Evolutionary conservation across 306 rosid genomes (phyloP).

Genomic region (Herpetospermum pedunculosum): DNA sequence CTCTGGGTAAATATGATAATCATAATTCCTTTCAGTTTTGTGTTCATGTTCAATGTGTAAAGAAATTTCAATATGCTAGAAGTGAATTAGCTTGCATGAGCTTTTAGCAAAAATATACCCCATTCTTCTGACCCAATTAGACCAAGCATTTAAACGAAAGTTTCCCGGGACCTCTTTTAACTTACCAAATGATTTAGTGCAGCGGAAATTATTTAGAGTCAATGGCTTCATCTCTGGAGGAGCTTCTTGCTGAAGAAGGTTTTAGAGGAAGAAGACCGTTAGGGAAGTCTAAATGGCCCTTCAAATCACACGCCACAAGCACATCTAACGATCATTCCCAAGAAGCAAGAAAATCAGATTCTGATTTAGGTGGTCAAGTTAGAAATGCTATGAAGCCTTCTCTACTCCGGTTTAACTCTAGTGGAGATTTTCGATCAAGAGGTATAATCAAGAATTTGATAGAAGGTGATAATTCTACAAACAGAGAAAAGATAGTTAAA

Average conservation of each 20-base stretch:
- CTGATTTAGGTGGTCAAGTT: constrained; percentile 12
- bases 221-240: constrained; percentile 73
- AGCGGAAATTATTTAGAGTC: constrained; percentile 6
- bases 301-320: constrained; percentile 23
- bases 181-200: constrained; percentile 11
- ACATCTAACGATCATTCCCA: constrained; percentile 10
- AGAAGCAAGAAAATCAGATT: constrained; percentile 11
- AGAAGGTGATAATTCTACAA: constrained; percentile 12
- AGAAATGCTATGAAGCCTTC: constrained; percentile 17
- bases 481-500: constrained; percentile 13
- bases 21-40: neutral
- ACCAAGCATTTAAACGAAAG: neutral
- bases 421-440: neutral
- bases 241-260: constrained; percentile 73
- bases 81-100: neutral
- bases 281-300: constrained; percentile 36
- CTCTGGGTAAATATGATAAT: neutral
- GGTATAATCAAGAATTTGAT: constrained; percentile 1
- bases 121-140: neutral
- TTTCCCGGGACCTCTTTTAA: neutral
- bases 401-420: neutral
- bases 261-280: constrained; percentile 46
- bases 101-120: neutral
- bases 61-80: neutral
- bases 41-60: neutral